Evolutionary conservation across 176 grass and related monocot genomes (phyloP), one percentile per base, ranked within the genome.

Genomic region (Phyllostachys edulis): DNA sequence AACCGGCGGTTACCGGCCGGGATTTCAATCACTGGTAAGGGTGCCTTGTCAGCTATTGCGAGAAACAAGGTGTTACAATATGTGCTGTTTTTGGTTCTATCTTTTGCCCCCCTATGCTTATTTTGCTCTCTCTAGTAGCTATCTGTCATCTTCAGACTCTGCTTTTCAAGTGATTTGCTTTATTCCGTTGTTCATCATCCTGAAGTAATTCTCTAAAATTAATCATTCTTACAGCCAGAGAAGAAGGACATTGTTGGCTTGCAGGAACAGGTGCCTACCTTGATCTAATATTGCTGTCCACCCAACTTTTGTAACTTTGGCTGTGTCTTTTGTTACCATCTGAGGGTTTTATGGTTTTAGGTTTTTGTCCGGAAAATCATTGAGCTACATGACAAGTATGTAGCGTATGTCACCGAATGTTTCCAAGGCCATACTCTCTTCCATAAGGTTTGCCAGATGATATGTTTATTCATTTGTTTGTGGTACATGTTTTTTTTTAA

Each of bases 351-450:
- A 45, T 85, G 37, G 27, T 63, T 77, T 86, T 73, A 98, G 95
- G 84, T 95, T 74, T 98, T 98, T 90, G 91, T 98, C 54, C 82
- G 96, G 73, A 98, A 95, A 92, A 77, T 98, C 55, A 93, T 98
- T 42, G 93, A 98, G 68, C 89, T 98, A 40, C 96, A 95, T 82
- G 96, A 95, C 55, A 98, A 98, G 85, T 98, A 95, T 78, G 76
- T 91, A 85, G 87, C 90, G 64, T 98, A 98, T 69, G 93, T 98
- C 24, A 86, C 80, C 40, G 87, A 98, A 14, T 98, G 96, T 87
- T 98, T 98, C 80, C 96, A 95, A 76, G 90, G 90, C 57, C 96
- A 98, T 69, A 89, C 90, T 15, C 91, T 98, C 29, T 98, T 98
- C 50, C 96, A 95, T 64, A 98, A 98, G 96, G 96, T 98, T 76